Base-by-base conservation (phyloP, 306 rosid species). In the Glycine tomentella region DNA sequence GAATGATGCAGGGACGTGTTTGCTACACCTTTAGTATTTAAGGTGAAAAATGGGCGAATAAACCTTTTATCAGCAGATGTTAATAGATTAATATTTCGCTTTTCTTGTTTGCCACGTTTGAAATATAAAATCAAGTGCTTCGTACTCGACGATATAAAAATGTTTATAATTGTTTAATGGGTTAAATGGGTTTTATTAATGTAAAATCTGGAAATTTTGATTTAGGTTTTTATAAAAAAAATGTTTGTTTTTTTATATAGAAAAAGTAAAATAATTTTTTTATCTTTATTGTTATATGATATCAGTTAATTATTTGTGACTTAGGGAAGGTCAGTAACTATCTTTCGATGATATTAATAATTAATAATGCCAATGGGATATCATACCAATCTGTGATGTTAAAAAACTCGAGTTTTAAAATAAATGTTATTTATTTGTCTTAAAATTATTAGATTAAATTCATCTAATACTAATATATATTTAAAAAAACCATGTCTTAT, bases 51-150 rank as follows among this genome's bases (percentile, higher is more conserved):
- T 42, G 75, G 75, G 55, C 3, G 4, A 65, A 51, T 13, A 36
- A 64, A 77, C 40, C 3, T 5, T 62, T 63, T 64, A 65, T 34
- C 40, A 36, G 40, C 42, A 9, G 6, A 6, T 49, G 36, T 38
- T 51, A 9, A 77, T 66, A 20, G 46, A 36, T 17, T 57, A 15
- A 49, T 14, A 31, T 10, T 49, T 50, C 6, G 50, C 38, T 74
- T 36, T 36, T 36, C 40, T 36, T 36, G 40, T 36, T 36, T 36
- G 40, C 40, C 36, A 76, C 67, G 14, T 65, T 50, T 31, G 62
- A 62, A 33, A 62, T 75, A 75, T 75, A 58, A 45, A 59, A 17
- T 75, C 25, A 9, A 55, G 16, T 56, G 56, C 20, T 62, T 46
- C 31, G 16, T 61, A 38, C 25, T 65, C n/a, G 6, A 7, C 13